Conservation (phyloP, 192 early-diverging fungal species). For the Pecoramyces ruminantium region DNA sequence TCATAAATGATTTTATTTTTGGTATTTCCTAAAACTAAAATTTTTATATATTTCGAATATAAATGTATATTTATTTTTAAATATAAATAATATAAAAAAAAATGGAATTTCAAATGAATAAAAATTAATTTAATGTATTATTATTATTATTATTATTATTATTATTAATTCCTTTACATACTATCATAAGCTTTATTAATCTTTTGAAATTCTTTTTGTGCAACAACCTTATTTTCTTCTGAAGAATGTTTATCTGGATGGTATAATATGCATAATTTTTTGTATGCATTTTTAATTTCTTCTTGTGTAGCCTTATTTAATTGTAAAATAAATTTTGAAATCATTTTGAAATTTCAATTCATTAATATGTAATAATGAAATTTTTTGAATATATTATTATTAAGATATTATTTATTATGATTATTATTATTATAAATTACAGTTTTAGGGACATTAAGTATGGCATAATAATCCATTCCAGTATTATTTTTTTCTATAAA, state of each 20-base stretch:
- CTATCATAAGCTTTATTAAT: constrained; percentile 66
- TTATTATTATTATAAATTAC: constrained; percentile 7
- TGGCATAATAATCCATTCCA: constrained; percentile 39
- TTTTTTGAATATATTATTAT: too few species aligned
- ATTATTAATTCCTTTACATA: constrained; percentile 3
- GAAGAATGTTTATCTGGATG: constrained; percentile 62
- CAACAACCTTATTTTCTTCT: constrained; percentile 37
- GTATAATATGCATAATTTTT: constrained; percentile 50
- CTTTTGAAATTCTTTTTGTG: constrained; percentile 55
- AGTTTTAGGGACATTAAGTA: constrained; percentile 46
- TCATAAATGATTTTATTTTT: too few species aligned
- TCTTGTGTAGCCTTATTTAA: constrained; percentile 44
- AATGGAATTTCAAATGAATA: constrained; percentile 10
- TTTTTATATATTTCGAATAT: too few species aligned
- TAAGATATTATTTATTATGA: too few species aligned
- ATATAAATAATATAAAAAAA: too few species aligned
- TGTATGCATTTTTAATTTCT: constrained; percentile 60
- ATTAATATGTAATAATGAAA: too few species aligned
- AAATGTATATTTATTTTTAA: too few species aligned
- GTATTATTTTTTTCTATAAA: constrained; percentile 1
- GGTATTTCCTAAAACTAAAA: too few species aligned
- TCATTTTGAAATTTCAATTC: too few species aligned
- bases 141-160: too few species aligned
- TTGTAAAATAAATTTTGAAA: too few species aligned
- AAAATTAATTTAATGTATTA: too few species aligned